Conservation (phyloP, 2,329 filamentous ascomycete genomes). For the Claviceps africana region DNA sequence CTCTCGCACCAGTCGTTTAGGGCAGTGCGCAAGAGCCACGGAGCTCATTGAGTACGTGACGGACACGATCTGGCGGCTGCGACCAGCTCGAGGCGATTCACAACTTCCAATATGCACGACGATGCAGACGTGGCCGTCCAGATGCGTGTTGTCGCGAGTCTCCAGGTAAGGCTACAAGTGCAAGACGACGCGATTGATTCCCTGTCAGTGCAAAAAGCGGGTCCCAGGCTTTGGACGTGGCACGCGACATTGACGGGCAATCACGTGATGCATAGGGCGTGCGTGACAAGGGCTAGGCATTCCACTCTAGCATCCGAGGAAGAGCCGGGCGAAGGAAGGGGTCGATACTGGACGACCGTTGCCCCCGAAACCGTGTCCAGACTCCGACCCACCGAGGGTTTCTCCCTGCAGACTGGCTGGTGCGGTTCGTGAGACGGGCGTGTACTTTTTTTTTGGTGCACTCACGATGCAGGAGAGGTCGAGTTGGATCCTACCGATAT, state of each 20-base stretch:
- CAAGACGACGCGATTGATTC: neutral
- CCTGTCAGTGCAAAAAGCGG: neutral
- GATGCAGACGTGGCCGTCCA: neutral
- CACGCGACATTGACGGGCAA: slow-evolving; percentile 16
- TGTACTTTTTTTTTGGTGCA: too few species aligned
- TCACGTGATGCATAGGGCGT: slow-evolving; percentile 16
- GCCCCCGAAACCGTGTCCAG: neutral
- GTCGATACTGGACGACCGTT: too few species aligned
- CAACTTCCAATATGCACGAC: neutral
- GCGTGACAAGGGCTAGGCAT: too few species aligned
- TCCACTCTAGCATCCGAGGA: neutral
- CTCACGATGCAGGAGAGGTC: too few species aligned
- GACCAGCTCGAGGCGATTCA: neutral
- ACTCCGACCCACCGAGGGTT: neutral
- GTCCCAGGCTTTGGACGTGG: neutral
- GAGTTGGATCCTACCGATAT: too few species aligned
- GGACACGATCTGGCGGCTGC: too few species aligned
- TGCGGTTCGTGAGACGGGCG: too few species aligned
- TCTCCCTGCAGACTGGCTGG: neutral
- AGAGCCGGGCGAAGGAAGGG: too few species aligned
- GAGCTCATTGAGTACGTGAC: neutral
- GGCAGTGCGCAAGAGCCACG: neutral
- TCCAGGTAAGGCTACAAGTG: neutral
- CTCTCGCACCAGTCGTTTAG: neutral
- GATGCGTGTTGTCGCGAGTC: slow-evolving; percentile 5